These are phyloP conservation scores for Onygenales sp. DNA, from an alignment of 2,329 filamentous ascomycete genomes.

Conservation along the genomic window DNA sequence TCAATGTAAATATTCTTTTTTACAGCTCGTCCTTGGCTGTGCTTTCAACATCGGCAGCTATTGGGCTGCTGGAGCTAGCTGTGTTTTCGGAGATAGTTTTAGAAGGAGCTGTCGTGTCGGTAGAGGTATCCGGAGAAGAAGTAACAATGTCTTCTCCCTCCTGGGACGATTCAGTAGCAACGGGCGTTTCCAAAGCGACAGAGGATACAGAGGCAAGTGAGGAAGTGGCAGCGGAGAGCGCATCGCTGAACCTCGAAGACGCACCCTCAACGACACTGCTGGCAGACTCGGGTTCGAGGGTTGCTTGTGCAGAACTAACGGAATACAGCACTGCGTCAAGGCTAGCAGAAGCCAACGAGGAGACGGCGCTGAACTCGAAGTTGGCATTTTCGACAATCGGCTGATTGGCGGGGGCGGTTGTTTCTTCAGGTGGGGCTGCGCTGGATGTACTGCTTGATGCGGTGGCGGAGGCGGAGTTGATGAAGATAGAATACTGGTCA, in stretches of 20 bases:
- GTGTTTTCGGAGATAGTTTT: constrained; percentile 31
- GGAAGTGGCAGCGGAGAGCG: constrained; percentile 35
- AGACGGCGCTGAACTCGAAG: constrained; percentile 26
- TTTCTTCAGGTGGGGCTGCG: constrained; percentile 30
- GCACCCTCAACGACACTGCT: constrained; percentile 34
- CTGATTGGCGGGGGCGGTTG: constrained; percentile 17
- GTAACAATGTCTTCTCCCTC: too few relatives aligned
- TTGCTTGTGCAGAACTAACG: constrained; percentile 27
- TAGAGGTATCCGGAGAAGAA: too few relatives aligned
- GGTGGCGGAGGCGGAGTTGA: constrained; percentile 58
- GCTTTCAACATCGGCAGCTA: background rate
- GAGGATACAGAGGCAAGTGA: constrained; percentile 33
- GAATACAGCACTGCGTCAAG: constrained; percentile 31
- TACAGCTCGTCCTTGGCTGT: background rate
- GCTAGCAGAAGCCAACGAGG: constrained; percentile 30
- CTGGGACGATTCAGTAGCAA: constrained; percentile 5
- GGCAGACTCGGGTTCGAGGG: constrained; percentile 25
- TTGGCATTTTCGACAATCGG: constrained; percentile 24
- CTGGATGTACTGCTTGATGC: background rate
- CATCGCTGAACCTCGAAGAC: constrained; percentile 35
- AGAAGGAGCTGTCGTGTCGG: background rate
- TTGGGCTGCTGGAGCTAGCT: background rate
- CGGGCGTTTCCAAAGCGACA: constrained; percentile 19
- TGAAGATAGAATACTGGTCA: constrained; percentile 66
- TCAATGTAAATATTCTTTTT: background rate